phyloP scores from a whole-genome alignment of 2,329 filamentous ascomycete genomes.

The Claviceps spartinae region DNA sequence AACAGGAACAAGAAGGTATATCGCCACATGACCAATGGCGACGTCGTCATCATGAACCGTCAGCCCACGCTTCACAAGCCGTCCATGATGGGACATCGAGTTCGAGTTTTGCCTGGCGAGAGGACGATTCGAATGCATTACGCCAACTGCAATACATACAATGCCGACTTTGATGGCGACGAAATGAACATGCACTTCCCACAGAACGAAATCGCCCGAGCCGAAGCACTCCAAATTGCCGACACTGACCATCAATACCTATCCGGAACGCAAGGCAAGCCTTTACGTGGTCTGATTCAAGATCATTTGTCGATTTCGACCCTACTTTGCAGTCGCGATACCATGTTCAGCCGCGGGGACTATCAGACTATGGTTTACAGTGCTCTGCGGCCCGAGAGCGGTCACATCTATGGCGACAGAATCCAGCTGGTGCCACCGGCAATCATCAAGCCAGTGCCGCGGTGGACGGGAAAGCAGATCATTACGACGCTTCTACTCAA shows the following conservation, averaged over 20 bases:
- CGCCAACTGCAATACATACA: constrained; percentile 98
- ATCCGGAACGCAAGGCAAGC: constrained; percentile 84
- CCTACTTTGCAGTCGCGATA: constrained; percentile 79
- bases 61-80: constrained; percentile 97
- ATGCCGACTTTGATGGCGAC: constrained; percentile 97
- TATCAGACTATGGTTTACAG: constrained; percentile 93
- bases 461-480: constrained; percentile 96
- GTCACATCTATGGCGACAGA: constrained; percentile 70
- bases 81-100: constrained; percentile 96
- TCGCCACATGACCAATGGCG: constrained; percentile 87
- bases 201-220: constrained; percentile 86
- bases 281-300: constrained; percentile 89
- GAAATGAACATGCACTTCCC: constrained; percentile 99
- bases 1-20: constrained; percentile 99
- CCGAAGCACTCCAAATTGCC: constrained; percentile 84
- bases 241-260: constrained; percentile 97
- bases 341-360: constrained; percentile 73
- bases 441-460: constrained; percentile 61
- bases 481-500: constrained; percentile 89
- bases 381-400: constrained; percentile 77
- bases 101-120: constrained; percentile 81
- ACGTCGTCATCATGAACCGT: constrained; percentile 97
- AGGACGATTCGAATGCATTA: constrained; percentile 99
- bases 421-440: constrained; percentile 72
- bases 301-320: constrained; percentile 96